A percentile compares a stretch with the other conserved stretches of the same genome.
Conservation (phyloP, 1,284 basidiomycete species). For the Microbotryum saponariae region DNA sequence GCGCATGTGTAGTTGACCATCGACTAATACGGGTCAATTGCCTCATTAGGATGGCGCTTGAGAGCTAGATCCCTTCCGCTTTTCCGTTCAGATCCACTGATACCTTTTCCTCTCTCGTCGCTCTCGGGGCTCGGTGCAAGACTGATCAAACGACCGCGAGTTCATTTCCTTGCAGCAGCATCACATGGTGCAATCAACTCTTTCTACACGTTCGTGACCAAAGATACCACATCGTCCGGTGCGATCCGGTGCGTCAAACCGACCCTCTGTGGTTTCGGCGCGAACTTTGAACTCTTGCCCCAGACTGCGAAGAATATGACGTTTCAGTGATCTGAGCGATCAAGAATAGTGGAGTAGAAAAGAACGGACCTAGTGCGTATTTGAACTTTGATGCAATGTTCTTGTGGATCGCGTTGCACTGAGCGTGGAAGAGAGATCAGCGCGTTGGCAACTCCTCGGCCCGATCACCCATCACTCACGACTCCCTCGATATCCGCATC, state of each 20-base stretch:
- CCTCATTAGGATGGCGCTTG: no score
- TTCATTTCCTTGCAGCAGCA: no score
- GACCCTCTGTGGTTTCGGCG: conserved; percentile 82
- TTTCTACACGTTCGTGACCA: conserved; percentile 23
- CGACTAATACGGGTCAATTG: no score
- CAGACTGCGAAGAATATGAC: conserved; percentile 9
- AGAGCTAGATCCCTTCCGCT: no score
- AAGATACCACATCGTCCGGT: conserved; percentile 66
- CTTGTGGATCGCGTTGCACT: conserved; percentile 56
- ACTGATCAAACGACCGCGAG: no score
- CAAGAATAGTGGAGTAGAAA: conserved; percentile 49
- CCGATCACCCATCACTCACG: conserved; percentile 6
- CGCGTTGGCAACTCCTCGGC: no score
- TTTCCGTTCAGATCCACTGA: no score
- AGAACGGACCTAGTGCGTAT: conserved; percentile 49
- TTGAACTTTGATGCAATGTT: conserved; percentile 46
- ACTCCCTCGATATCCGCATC: conserved; percentile 85
- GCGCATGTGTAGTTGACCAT: no score
- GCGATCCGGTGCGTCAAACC: conserved; percentile 78
- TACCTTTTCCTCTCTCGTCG: no score
- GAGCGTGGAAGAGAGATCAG: no score
- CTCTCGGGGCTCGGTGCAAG: no score
- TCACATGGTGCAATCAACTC: neutral
- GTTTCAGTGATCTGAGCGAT: neutral
- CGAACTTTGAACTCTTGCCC: conserved; percentile 39